Conservation (phyloP, 225 moss, liverwort and hornwort genomes). For the Bryum argenteum region DNA sequence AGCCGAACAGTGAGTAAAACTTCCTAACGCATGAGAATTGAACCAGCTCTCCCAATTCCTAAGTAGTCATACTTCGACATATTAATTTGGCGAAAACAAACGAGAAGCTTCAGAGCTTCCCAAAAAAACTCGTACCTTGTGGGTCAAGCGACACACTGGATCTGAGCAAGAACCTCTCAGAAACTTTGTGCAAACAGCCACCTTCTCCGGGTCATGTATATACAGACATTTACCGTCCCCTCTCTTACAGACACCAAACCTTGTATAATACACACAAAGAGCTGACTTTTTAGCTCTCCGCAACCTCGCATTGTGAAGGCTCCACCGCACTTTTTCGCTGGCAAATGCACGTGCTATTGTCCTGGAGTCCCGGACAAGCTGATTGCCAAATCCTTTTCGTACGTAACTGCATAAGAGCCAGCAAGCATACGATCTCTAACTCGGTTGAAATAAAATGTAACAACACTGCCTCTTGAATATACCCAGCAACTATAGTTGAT, state of each 20-base stretch:
- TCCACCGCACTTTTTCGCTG: constrained; percentile 90
- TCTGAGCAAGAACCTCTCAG: constrained; percentile 84
- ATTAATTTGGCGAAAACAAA: constrained; percentile 18
- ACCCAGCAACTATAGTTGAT: constrained; percentile 21
- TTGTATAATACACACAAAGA: constrained; percentile 87
- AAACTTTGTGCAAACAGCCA: constrained; percentile 94
- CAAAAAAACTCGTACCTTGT: constrained; percentile 65
- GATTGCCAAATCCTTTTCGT: constrained; percentile 91
- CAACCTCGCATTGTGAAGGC: constrained; percentile 88
- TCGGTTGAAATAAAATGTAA: neutral
- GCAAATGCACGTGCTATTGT: constrained; percentile 82
- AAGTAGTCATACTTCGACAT: constrained; percentile 14
- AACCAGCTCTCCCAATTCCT: constrained; percentile 19
- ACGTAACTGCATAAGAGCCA: constrained; percentile 60
- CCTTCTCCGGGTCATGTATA: constrained; percentile 93
- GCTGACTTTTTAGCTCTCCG: constrained; percentile 83
- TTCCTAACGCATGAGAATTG: neutral
- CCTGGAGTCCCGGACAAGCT: constrained; percentile 89
- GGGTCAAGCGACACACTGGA: constrained; percentile 79
- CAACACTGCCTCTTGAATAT: neutral
- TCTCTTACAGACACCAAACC: constrained; percentile 94
- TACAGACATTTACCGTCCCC: constrained; percentile 91
- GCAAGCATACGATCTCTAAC: constrained; percentile 9
- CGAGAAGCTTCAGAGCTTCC: constrained; percentile 18
- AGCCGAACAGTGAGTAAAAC: neutral